Evolutionary conservation across 208 protist genomes (phyloP), one percentile per base, ranked within the genome.

Genomic region (Trypanosoma theileri): DNA sequence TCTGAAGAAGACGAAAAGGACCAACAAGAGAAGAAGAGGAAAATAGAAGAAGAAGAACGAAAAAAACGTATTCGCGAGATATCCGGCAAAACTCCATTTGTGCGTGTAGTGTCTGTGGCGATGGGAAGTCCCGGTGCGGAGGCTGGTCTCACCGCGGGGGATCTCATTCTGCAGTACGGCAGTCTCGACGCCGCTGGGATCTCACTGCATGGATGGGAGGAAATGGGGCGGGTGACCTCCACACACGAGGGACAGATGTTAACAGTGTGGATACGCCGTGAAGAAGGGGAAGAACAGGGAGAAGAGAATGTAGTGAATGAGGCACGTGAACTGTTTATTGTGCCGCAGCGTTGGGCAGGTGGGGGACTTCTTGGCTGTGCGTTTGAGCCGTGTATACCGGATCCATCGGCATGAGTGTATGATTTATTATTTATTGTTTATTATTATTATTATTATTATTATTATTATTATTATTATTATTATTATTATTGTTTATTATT

Each of bases 341-440:
- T 93, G 31, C 86, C 86, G 41, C 81, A 84, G 65, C 71, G 72
- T 14, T 93, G 90, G 90, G 31, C 28, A 0, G 90, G 90, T n/a
- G 66, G 59, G 0, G 90, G 90, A 6, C 72, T 93, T 57, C 77
- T 95, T 13, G 90, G 90, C 41, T 93, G 90, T 72, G 75, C 81
- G 6, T 81, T 95, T 58, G 82, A 89, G 42, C 67, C 79, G 14
- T 50, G 31, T 14, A 14, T 48, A 40, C n/a, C n/a, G n/a, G n/a
- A n/a, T n/a, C n/a, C n/a, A n/a, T n/a, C n/a, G n/a, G n/a, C n/a
- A n/a, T n/a, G n/a, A n/a, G n/a, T n/a, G n/a, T n/a, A n/a, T n/a
- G n/a, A n/a, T n/a, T n/a, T n/a, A n/a, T n/a, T n/a, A n/a, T n/a
- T n/a, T n/a, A n/a, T n/a, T n/a, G 28, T 35, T 8, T 35, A 35